Percentiles rank a stretch among this genome's conserved stretches.
Evolutionary conservation across 129 eudicot species (phyloP).

Genomic region (Pulicaria dysenterica): DNA sequence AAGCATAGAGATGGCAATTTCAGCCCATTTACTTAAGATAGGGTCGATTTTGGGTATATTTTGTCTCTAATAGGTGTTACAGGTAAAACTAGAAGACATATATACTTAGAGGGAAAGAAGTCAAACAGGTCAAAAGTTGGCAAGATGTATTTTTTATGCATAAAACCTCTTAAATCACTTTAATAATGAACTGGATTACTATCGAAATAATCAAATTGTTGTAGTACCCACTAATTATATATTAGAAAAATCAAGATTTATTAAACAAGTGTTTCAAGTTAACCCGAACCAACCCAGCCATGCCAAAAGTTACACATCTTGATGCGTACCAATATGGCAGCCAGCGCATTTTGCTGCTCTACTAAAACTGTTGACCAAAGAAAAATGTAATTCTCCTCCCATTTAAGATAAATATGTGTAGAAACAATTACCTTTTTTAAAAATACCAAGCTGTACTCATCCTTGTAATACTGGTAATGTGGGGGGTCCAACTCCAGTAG

Average conservation of each 20-base stretch:
- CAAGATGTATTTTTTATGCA: neutral
- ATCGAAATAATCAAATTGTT: neutral
- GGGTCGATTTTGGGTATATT: neutral
- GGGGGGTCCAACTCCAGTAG: conserved; percentile 71
- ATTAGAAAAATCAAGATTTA: neutral
- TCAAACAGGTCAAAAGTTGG: neutral
- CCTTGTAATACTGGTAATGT: conserved; percentile 77
- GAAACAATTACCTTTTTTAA: conserved; percentile 60
- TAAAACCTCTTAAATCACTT: neutral
- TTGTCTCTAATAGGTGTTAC: conserved; percentile 5
- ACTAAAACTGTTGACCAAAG: neutral
- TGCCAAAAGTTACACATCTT: neutral
- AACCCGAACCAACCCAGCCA: neutral
- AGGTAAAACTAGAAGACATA: neutral
- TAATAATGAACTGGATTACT: neutral
- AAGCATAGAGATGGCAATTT: no score
- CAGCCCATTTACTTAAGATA: neutral
- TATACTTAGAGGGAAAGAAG: neutral
- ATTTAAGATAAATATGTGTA: conserved; percentile 8
- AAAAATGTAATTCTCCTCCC: neutral
- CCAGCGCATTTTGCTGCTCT: neutral
- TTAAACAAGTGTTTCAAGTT: neutral
- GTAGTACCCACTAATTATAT: neutral
- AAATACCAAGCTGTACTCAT: conserved; percentile 72
- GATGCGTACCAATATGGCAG: neutral